Conservation (phyloP, 1,284 basidiomycete species). For the Megacollybia platyphylla region DNA sequence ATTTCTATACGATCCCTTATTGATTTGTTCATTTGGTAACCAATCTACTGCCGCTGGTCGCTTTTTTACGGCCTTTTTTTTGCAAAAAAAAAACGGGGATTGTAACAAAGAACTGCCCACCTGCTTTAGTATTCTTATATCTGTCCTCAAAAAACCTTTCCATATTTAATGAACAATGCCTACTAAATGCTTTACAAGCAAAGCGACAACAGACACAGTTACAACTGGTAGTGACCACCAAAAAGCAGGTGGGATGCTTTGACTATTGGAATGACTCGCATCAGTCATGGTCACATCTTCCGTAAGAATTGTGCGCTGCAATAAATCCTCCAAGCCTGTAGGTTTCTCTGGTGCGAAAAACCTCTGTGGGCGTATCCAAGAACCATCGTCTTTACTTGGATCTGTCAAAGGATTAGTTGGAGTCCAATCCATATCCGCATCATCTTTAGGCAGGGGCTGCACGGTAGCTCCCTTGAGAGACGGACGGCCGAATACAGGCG, state of each 20-base stretch:
- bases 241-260: background rate
- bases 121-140: too few relatives aligned
- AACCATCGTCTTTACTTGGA: slow-evolving; percentile 18
- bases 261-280: background rate
- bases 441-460: slow-evolving; percentile 10
- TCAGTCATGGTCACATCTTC: slow-evolving; percentile 21
- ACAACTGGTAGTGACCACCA: background rate
- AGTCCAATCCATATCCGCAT: slow-evolving; percentile 48
- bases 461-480: slow-evolving; percentile 27
- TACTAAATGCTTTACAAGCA: background rate
- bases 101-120: background rate
- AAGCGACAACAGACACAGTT: background rate
- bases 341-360: slow-evolving; percentile 68
- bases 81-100: background rate
- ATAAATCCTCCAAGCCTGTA: slow-evolving; percentile 65
- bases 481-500: slow-evolving; percentile 56
- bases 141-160: too few relatives aligned
- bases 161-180: too few relatives aligned
- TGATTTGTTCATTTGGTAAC: background rate
- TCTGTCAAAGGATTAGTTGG: slow-evolving; percentile 28
- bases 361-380: slow-evolving; percentile 52
- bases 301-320: slow-evolving; percentile 47
- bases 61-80: background rate
- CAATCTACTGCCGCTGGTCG: background rate
- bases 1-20: background rate